phyloP scores from a whole-genome alignment of 1,284 basidiomycete species.

The Ganoderma leucocontextum region DNA sequence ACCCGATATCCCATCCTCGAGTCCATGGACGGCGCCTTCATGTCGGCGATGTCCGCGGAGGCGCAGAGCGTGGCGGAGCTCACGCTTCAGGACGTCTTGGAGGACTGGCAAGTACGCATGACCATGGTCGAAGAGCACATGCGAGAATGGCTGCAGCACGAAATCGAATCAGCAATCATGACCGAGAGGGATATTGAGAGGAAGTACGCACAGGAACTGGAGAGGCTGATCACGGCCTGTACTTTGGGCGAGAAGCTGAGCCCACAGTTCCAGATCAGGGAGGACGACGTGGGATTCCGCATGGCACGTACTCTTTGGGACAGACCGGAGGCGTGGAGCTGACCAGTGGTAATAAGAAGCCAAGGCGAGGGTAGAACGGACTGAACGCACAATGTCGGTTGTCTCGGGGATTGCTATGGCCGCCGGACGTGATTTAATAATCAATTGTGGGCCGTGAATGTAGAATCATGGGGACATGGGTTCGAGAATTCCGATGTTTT shows the following conservation, averaged over 20 bases:
- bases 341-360: conserved; percentile 3
- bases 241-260: neutral
- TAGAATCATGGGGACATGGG: neutral
- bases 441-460: conserved; percentile 11
- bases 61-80: conserved; percentile 20
- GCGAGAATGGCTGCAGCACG: conserved; percentile 15
- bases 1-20: conserved; percentile 18
- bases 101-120: conserved; percentile 18
- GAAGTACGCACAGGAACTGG: conserved; percentile 5
- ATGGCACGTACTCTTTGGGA: conserved; percentile 28
- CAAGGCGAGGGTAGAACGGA: conserved; percentile 18
- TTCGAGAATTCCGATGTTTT: conserved; percentile 8
- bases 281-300: conserved; percentile 29
- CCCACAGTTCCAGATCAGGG: conserved; percentile 15
- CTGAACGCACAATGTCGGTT: conserved; percentile 15
- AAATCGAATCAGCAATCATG: neutral
- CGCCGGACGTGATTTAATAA: conserved; percentile 1
- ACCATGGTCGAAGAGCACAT: conserved; percentile 16
- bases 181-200: conserved; percentile 4
- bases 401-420: conserved; percentile 11
- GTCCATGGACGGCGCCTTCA: conserved; percentile 19
- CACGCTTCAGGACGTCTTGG: conserved; percentile 20
- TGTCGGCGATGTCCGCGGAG: conserved; percentile 27
- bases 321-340: conserved; percentile 14
- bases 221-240: neutral